These are phyloP conservation scores for Rhynchosporium graminicola DNA, from an alignment of 2,329 filamentous ascomycete genomes.

Conservation along the genomic window DNA sequence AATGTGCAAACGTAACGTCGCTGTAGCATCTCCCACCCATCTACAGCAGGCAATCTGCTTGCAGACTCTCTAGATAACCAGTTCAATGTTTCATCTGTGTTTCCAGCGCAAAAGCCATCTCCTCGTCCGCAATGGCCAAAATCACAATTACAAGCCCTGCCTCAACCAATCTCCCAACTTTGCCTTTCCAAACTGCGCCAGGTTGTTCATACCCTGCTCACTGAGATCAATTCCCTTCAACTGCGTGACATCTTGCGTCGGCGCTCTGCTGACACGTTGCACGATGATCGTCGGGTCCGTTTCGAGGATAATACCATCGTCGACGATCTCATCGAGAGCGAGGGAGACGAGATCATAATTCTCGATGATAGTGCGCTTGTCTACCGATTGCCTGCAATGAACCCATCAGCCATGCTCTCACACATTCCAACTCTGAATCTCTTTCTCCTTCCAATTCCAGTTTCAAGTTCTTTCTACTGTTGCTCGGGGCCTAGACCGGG, in stretches of 20 bases:
- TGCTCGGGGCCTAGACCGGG: not conserved
- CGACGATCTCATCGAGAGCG: slow-evolving; percentile 91
- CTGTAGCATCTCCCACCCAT: slow-evolving; percentile 20
- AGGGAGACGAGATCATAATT: slow-evolving; percentile 97
- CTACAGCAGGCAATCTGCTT: not conserved
- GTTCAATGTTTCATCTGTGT: not conserved
- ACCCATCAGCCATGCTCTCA: not conserved
- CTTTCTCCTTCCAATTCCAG: not conserved
- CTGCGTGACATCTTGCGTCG: slow-evolving; percentile 81
- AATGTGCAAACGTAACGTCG: slow-evolving; percentile 14
- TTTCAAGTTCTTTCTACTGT: too few species aligned
- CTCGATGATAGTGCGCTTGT: slow-evolving; percentile 96
- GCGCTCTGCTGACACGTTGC: slow-evolving; percentile 88
- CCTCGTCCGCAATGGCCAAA: too few species aligned
- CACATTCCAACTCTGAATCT: not conserved
- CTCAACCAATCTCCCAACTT: slow-evolving; percentile 89
- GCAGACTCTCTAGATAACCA: not conserved
- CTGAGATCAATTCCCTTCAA: slow-evolving; percentile 93
- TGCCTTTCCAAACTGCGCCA: slow-evolving; percentile 90
- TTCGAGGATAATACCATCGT: slow-evolving; percentile 95
- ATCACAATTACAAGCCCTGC: slow-evolving; percentile 64
- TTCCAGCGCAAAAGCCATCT: not conserved
- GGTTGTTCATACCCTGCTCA: slow-evolving; percentile 91
- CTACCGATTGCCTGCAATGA: slow-evolving; percentile 75
- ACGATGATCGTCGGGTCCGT: slow-evolving; percentile 94